Percentiles rank a stretch among this genome's conserved stretches.
Evolutionary conservation across 2,329 filamentous ascomycete genomes (phyloP).

Genomic region (Stagonosporopsis chrysanthemi): DNA sequence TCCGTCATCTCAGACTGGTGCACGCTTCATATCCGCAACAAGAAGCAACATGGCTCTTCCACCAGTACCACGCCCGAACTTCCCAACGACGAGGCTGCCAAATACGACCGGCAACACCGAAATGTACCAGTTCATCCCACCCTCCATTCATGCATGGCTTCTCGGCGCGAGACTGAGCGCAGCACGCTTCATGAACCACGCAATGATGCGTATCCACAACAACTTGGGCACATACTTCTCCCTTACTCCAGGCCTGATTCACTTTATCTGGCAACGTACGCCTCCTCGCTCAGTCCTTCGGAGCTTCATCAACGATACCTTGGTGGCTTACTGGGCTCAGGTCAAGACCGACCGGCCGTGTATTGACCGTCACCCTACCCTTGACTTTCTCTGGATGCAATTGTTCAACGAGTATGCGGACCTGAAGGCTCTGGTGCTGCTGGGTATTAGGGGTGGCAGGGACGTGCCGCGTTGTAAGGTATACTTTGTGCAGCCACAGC

Average conservation of each 20-base stretch:
- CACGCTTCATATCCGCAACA: too few species aligned
- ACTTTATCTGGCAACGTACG: conserved; percentile 20
- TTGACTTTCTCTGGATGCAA: conserved; percentile 18
- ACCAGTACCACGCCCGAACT: too few species aligned
- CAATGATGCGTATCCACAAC: conserved; percentile 19
- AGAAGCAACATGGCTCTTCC: too few species aligned
- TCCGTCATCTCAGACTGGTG: too few species aligned
- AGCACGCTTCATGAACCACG: conserved; percentile 26
- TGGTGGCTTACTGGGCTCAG: conserved; percentile 20
- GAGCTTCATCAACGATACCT: conserved; percentile 22
- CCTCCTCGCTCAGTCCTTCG: conserved; percentile 8
- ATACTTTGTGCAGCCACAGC: conserved; percentile 11
- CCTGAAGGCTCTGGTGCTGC: conserved; percentile 21
- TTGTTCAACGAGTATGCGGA: conserved; percentile 21
- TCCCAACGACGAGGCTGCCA: too few species aligned
- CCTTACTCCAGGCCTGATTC: conserved; percentile 22
- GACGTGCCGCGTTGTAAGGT: conserved; percentile 4
- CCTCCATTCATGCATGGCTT: too few species aligned
- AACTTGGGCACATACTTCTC: conserved; percentile 20
- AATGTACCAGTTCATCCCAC: too few species aligned
- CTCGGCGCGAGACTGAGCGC: too few species aligned
- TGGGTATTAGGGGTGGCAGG: conserved; percentile 19
- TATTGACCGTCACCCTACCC: background rate
- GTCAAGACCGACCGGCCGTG: background rate
- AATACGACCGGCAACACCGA: too few species aligned